These are phyloP conservation scores for Eutypa lata DNA, from an alignment of 2,329 filamentous ascomycete species.

Conservation along the genomic window DNA sequence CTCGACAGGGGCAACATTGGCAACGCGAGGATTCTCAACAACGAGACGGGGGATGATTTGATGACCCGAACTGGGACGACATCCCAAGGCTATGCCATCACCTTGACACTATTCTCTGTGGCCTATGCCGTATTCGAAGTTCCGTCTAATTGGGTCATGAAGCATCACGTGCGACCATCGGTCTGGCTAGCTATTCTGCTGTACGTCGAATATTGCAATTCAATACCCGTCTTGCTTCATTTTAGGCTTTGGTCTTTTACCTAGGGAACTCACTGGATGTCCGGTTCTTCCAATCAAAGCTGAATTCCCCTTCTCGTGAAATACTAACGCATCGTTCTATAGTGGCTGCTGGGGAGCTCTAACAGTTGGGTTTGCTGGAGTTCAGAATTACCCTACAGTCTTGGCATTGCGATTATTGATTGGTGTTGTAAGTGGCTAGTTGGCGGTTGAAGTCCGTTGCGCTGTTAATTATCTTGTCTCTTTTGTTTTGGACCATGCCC, in stretches of 20 bases:
- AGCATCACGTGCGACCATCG: slow-evolving; percentile 54
- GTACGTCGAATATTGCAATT: slow-evolving; percentile 13
- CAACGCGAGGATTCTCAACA: slow-evolving; percentile 46
- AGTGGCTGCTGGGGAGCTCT: slow-evolving; percentile 32
- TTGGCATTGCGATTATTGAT: slow-evolving; percentile 38
- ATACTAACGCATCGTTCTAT: neutral
- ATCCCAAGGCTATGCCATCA: slow-evolving; percentile 55
- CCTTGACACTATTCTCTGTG: slow-evolving; percentile 60
- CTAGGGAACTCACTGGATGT: no score
- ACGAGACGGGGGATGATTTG: slow-evolving; percentile 39
- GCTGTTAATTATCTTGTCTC: no score
- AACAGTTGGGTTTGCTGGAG: slow-evolving; percentile 18
- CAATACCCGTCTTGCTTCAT: neutral
- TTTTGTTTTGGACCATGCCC: no score
- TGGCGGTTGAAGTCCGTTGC: neutral
- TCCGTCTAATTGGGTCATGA: slow-evolving; percentile 61
- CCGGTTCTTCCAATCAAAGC: neutral
- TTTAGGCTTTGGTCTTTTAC: no score
- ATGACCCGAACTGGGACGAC: slow-evolving; percentile 28
- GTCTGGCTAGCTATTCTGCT: slow-evolving; percentile 64
- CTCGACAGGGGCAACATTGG: slow-evolving; percentile 49
- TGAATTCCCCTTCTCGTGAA: neutral
- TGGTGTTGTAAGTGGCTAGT: slow-evolving; percentile 38
- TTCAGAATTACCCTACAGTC: slow-evolving; percentile 19
- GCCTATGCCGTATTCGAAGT: slow-evolving; percentile 63